These are phyloP conservation scores for Paspalum vaginatum DNA, from an alignment of 176 grass and related monocot species.

Conservation along the genomic window DNA sequence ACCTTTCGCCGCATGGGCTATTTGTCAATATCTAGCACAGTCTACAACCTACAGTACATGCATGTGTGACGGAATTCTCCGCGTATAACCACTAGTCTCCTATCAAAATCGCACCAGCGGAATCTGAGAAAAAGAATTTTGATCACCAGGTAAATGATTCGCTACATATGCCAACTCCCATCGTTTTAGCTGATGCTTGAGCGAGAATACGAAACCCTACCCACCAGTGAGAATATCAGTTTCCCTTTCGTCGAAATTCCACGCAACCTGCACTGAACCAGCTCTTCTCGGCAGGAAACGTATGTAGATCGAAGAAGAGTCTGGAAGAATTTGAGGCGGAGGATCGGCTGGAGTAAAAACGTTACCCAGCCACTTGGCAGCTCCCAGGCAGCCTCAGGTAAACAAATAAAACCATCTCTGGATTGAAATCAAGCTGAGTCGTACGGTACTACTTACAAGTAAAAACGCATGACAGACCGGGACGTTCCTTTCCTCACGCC, in stretches of 20 bases:
- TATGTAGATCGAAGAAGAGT: conserved; percentile 9
- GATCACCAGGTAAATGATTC: background rate
- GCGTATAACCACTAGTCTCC: background rate
- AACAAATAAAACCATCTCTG: background rate
- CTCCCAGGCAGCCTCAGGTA: background rate
- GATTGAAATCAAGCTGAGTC: background rate
- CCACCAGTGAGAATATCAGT: background rate
- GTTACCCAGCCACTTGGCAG: background rate
- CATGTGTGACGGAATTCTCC: background rate
- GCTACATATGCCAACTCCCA: background rate
- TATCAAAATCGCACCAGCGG: background rate
- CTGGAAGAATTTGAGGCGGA: background rate
- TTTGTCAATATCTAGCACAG: background rate
- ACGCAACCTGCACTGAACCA: background rate
- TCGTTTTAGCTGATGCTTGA: background rate
- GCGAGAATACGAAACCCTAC: background rate
- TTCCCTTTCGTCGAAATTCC: background rate
- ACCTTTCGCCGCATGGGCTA: background rate
- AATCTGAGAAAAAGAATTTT: background rate
- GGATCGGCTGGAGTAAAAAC: background rate
- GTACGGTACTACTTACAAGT: background rate
- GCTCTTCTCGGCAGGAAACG: background rate
- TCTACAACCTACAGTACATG: background rate
- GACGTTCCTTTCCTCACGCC: conserved; percentile 40
- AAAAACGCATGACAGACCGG: background rate